phyloP scores from a whole-genome alignment of 306 rosid species.

The Geum urbanum region DNA sequence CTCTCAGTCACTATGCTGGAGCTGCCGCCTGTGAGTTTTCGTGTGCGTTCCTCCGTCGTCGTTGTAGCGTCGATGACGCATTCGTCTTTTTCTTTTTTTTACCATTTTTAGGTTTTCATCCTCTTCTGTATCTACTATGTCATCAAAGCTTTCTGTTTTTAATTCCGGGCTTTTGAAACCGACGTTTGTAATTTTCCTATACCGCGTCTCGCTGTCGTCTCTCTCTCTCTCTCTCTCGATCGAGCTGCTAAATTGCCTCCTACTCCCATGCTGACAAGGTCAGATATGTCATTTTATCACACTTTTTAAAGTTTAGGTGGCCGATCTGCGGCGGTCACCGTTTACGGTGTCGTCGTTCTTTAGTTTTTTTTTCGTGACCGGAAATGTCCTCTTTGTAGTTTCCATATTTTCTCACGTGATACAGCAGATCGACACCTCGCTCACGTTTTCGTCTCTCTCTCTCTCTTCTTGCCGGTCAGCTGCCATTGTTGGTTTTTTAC shows the following conservation, averaged over 20 bases:
- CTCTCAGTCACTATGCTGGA: slow-evolving; percentile 2
- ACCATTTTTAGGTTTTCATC: slow-evolving; percentile 1
- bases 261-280: slow-evolving; percentile 10
- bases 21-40: not conserved
- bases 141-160: not conserved
- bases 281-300: slow-evolving; percentile 26
- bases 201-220: not conserved
- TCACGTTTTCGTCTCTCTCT: slow-evolving; percentile 46
- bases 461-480: slow-evolving; percentile 29
- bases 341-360: not conserved
- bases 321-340: slow-evolving; percentile 6
- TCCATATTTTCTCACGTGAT: slow-evolving; percentile 27
- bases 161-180: not conserved
- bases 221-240: not conserved
- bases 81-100: not conserved
- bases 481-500: slow-evolving; percentile 19
- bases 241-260: slow-evolving; percentile 11
- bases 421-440: slow-evolving; percentile 23
- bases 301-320: not conserved
- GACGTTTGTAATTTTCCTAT: not conserved
- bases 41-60: not conserved
- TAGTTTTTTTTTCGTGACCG: slow-evolving; percentile 11
- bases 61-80: not conserved
- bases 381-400: slow-evolving; percentile 25
- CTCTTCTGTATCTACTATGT: not conserved